phyloP scores from a whole-genome alignment of 2,329 filamentous ascomycete genomes.

The Paracamarosporium sp. region DNA sequence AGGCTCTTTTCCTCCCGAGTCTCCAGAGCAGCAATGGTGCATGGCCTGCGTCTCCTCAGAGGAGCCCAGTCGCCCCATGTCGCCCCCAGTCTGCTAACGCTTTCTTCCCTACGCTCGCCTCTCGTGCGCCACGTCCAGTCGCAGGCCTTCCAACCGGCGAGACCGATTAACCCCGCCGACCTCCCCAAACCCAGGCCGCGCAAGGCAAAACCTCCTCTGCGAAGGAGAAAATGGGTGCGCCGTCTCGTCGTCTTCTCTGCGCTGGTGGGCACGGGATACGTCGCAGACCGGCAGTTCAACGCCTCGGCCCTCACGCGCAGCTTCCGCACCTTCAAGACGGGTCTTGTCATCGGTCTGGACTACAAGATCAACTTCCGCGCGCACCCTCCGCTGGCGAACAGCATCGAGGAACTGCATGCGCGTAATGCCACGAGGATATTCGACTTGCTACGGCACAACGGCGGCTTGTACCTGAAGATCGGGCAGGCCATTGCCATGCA shows the following conservation, averaged over 20 bases:
- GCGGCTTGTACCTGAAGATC: conserved; percentile 95
- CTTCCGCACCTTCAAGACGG: conserved; percentile 79
- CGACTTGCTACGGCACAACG: conserved; percentile 81
- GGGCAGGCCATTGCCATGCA: conserved; percentile 99
- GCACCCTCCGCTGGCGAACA: conserved; percentile 75
- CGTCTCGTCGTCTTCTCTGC: conserved; percentile 70
- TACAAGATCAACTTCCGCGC: conserved; percentile 97
- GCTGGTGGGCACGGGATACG: conserved; percentile 68
- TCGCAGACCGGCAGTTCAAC: conserved; percentile 76
- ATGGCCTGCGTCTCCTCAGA: conserved; percentile 45
- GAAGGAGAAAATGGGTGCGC: conserved; percentile 77
- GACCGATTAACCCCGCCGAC: conserved; percentile 77
- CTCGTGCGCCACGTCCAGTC: conserved; percentile 33
- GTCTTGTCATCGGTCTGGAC: conserved; percentile 82
- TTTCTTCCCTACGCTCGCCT: conserved; percentile 13
- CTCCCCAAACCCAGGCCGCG: conserved; percentile 63
- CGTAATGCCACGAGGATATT: conserved; percentile 86
- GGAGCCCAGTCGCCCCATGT: conserved; percentile 34
- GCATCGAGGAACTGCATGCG: conserved; percentile 77
- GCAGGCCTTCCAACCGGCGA: conserved; percentile 51
- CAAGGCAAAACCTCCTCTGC: conserved; percentile 73
- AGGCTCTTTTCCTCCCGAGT: not conserved
- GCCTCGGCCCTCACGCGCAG: conserved; percentile 81
- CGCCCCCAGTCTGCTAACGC: conserved; percentile 27
- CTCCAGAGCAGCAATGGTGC: conserved; percentile 42